These are phyloP conservation scores for Bromus sterilis DNA, from an alignment of 176 grass and related monocot genomes.

Conservation along the genomic window DNA sequence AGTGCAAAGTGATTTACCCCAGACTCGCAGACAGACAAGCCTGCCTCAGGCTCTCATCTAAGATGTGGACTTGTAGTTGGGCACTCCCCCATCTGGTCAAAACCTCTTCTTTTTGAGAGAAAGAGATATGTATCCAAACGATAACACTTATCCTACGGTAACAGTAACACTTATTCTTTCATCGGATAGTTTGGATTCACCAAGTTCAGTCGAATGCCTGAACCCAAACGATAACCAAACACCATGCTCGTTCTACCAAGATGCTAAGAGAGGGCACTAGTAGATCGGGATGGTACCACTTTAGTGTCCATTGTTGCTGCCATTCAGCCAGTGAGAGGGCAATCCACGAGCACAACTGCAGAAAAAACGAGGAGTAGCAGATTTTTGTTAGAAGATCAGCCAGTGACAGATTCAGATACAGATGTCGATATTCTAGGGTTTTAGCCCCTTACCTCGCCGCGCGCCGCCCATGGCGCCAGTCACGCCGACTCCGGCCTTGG, in stretches of 20 bases:
- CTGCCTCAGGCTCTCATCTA: background rate
- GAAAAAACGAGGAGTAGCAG: background rate
- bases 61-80: background rate
- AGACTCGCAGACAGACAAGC: background rate
- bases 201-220: background rate
- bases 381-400: background rate
- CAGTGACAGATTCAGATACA: background rate
- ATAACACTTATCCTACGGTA: no score
- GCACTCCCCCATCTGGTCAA: background rate
- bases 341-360: background rate
- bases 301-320: background rate
- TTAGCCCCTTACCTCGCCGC: background rate
- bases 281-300: background rate
- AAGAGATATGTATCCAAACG: no score
- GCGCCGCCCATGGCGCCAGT: background rate
- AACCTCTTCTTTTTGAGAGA: no score
- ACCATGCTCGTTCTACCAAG: background rate
- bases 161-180: background rate
- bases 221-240: background rate
- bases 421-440: background rate
- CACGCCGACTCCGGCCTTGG: background rate
- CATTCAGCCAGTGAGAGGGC: background rate
- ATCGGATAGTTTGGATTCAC: background rate
- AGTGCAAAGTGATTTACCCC: background rate
- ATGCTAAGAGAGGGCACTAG: background rate